Conservation (phyloP, 352 stramenopile genomes). For the Phytophthora ramorum region DNA sequence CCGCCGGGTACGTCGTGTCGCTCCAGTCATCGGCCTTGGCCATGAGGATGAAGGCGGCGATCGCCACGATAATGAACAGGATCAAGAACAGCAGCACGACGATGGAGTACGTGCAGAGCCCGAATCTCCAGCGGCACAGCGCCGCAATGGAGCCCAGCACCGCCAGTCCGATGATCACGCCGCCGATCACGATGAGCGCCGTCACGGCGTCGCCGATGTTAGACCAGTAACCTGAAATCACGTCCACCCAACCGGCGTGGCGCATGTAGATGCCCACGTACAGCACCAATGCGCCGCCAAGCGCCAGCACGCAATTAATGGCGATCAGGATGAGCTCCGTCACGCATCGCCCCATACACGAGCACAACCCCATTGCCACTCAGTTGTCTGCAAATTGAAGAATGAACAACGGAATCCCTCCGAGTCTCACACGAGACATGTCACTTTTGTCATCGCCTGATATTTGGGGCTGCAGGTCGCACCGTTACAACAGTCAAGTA, state of each 20-base stretch:
- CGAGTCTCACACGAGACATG: conserved; percentile 1
- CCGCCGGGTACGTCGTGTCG: conserved; percentile 49
- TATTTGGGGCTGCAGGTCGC: background rate
- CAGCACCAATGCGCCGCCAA: conserved; percentile 61
- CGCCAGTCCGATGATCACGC: conserved; percentile 62
- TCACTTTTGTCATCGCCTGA: background rate
- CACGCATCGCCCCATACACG: conserved; percentile 25
- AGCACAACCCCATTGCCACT: conserved; percentile 23
- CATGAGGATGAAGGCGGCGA: conserved; percentile 54
- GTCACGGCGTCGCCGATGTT: conserved; percentile 53
- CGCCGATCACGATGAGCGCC: conserved; percentile 56
- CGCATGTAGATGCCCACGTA: conserved; percentile 53
- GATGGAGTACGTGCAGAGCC: conserved; percentile 65
- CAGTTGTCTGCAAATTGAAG: conserved; percentile 19
- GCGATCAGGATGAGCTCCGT: conserved; percentile 54
- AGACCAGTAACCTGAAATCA: conserved; percentile 60
- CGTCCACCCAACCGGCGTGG: conserved; percentile 57
- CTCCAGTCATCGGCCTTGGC: conserved; percentile 57
- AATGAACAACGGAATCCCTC: conserved; percentile 26
- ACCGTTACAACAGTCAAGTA: background rate
- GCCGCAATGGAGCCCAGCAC: conserved; percentile 63
- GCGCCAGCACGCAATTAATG: conserved; percentile 66
- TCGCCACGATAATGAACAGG: conserved; percentile 54
- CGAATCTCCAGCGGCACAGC: conserved; percentile 57
- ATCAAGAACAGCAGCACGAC: conserved; percentile 62